A percentile compares a stretch with the other conserved stretches of the same genome.
Conservation (phyloP, 2,329 filamentous ascomycete species). For the Penicillium sp. region DNA sequence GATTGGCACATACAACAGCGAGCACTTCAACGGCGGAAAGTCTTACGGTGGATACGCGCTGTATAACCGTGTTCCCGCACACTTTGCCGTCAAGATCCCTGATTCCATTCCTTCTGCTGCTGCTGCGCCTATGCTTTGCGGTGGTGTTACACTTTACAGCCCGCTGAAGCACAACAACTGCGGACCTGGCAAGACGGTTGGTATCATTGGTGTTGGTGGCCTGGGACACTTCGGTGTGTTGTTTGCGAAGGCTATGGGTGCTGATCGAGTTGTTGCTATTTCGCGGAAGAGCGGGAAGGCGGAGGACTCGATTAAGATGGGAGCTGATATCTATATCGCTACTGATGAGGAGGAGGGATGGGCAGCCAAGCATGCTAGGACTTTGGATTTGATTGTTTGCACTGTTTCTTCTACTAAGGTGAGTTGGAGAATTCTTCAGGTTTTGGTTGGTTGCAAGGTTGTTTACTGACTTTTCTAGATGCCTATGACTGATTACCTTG, state of each 20-base stretch:
- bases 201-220: constrained; percentile 71
- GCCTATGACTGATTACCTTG: constrained; percentile 63
- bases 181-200: constrained; percentile 71
- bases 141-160: constrained; percentile 71
- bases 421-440: background rate
- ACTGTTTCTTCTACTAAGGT: constrained; percentile 57
- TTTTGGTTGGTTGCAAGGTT: too few species aligned
- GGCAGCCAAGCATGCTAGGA: constrained; percentile 48
- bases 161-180: constrained; percentile 68
- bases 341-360: constrained; percentile 58
- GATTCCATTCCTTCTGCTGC: constrained; percentile 49
- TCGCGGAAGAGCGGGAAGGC: constrained; percentile 54
- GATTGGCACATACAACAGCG: constrained; percentile 34
- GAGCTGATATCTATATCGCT: constrained; percentile 57
- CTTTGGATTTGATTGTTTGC: constrained; percentile 57
- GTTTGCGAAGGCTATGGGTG: constrained; percentile 70
- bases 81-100: constrained; percentile 63
- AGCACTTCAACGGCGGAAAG: constrained; percentile 54
- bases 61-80: constrained; percentile 55
- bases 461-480: constrained; percentile 42
- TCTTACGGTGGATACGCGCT: constrained; percentile 67
- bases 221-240: constrained; percentile 73
- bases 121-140: constrained; percentile 74
- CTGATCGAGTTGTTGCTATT: constrained; percentile 61
- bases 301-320: constrained; percentile 55